Conservation (phyloP, 2,329 filamentous ascomycete species). For the Hirsutella minnesotensis region DNA sequence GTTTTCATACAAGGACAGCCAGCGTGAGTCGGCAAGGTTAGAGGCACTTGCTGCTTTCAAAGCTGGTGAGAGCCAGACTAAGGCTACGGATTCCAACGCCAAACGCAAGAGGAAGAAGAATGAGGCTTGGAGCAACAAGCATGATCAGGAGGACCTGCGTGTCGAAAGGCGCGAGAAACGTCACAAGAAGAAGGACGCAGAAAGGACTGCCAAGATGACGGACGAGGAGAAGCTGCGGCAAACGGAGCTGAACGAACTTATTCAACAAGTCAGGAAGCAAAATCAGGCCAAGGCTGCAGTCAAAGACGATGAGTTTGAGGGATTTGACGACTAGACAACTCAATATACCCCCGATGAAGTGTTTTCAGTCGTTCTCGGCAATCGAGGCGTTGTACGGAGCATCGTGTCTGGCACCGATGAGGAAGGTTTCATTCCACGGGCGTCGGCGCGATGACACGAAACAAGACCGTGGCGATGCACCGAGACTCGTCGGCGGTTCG, state of each 20-base stretch:
- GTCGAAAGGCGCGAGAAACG: constrained; percentile 52
- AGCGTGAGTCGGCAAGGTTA: constrained; percentile 52
- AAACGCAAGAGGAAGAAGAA: constrained; percentile 50
- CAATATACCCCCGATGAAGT: neutral
- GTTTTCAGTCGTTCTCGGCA: too few species aligned
- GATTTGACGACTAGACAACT: constrained; percentile 37
- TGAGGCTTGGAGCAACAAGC: constrained; percentile 62
- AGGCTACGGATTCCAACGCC: constrained; percentile 22
- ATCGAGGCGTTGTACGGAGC: too few species aligned
- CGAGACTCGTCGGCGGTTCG: too few species aligned
- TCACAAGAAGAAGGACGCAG: constrained; percentile 50
- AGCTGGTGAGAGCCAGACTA: constrained; percentile 23
- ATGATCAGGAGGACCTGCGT: constrained; percentile 52
- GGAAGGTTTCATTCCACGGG: too few species aligned
- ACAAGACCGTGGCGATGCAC: too few species aligned
- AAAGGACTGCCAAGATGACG: constrained; percentile 53
- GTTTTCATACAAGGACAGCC: constrained; percentile 62
- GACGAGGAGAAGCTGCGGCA: constrained; percentile 54
- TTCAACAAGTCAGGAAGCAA: constrained; percentile 49
- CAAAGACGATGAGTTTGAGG: constrained; percentile 43
- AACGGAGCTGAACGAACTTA: constrained; percentile 50
- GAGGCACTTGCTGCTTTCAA: constrained; percentile 40
- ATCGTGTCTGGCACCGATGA: too few species aligned
- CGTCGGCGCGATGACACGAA: too few species aligned
- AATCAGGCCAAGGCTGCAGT: constrained; percentile 32